Conservation (phyloP, 441 rosid species). For the Brassica balearica region DNA sequence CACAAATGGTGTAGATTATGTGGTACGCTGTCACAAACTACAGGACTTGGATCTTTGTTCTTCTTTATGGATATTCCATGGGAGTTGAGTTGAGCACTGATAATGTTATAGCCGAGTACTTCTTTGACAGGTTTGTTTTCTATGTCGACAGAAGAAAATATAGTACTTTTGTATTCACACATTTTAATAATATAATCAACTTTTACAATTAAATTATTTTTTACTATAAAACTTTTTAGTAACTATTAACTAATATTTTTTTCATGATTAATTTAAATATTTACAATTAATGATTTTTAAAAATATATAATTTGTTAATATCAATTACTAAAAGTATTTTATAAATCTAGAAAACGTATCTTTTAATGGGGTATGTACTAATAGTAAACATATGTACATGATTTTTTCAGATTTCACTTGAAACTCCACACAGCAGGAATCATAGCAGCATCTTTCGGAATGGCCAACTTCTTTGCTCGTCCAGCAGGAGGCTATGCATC, state of each 20-base stretch:
- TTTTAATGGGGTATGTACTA: neutral
- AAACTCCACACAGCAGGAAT: slow-evolving; percentile 69
- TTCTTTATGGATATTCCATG: slow-evolving; percentile 68
- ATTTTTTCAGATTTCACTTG: slow-evolving; percentile 57
- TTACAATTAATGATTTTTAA: too few species aligned
- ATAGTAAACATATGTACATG: neutral
- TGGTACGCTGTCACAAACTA: slow-evolving; percentile 70
- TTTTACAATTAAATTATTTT: neutral
- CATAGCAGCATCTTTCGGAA: slow-evolving; percentile 73
- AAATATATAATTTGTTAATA: too few species aligned
- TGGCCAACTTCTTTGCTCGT: slow-evolving; percentile 71
- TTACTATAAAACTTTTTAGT: neutral
- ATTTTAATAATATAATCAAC: too few species aligned
- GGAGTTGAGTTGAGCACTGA: slow-evolving; percentile 73
- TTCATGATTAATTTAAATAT: too few species aligned
- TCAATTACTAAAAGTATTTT: too few species aligned
- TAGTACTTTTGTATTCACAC: neutral
- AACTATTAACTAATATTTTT: too few species aligned
- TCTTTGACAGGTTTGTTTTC: slow-evolving; percentile 61
- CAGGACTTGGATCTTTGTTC: slow-evolving; percentile 71
- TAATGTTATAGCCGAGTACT: slow-evolving; percentile 71
- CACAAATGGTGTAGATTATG: slow-evolving; percentile 49
- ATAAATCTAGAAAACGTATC: neutral
- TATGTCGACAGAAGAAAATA: neutral
- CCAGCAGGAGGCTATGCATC: slow-evolving; percentile 76